Percentiles rank a stretch among this genome's conserved stretches.
Conservation (phyloP, 768 basidiomycete species). For the Coprinellus micaceus region DNA sequence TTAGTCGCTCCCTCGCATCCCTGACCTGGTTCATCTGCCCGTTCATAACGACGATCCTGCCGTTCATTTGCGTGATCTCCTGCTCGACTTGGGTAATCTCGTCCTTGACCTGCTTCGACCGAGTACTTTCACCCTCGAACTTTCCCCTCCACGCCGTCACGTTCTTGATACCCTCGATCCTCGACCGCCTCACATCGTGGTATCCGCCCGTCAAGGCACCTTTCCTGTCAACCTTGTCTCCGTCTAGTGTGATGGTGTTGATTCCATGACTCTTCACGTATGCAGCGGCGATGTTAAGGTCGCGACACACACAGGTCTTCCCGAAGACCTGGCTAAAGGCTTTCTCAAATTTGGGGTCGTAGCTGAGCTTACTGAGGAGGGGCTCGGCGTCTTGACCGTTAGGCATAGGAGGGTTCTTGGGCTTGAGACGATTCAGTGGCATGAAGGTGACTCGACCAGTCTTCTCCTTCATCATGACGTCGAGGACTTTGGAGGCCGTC, state of each 20-base stretch:
- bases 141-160: constrained; percentile 74
- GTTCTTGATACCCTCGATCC: constrained; percentile 81
- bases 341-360: constrained; percentile 63
- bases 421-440: constrained; percentile 92
- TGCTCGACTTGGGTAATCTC: constrained; percentile 75
- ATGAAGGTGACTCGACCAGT: constrained; percentile 96
- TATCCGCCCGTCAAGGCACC: constrained; percentile 95
- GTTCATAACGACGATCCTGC: constrained; percentile 65
- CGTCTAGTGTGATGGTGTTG: constrained; percentile 96
- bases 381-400: constrained; percentile 77
- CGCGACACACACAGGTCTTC: constrained; percentile 92
- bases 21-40: constrained; percentile 70
- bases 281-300: constrained; percentile 86
- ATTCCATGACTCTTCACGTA: constrained; percentile 94
- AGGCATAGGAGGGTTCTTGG: constrained; percentile 60
- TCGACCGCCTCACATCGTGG: constrained; percentile 85
- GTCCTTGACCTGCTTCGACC: constrained; percentile 70
- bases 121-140: constrained; percentile 59
- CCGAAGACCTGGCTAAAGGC: constrained; percentile 98
- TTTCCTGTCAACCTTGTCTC: constrained; percentile 96
- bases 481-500: constrained; percentile 87
- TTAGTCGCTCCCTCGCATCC: constrained; percentile 62
- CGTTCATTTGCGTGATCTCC: constrained; percentile 73
- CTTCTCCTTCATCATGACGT: constrained; percentile 90
- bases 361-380: constrained; percentile 78